Conservation (phyloP, 192 early-diverging fungal species). For the Rhizophagus clarus region DNA sequence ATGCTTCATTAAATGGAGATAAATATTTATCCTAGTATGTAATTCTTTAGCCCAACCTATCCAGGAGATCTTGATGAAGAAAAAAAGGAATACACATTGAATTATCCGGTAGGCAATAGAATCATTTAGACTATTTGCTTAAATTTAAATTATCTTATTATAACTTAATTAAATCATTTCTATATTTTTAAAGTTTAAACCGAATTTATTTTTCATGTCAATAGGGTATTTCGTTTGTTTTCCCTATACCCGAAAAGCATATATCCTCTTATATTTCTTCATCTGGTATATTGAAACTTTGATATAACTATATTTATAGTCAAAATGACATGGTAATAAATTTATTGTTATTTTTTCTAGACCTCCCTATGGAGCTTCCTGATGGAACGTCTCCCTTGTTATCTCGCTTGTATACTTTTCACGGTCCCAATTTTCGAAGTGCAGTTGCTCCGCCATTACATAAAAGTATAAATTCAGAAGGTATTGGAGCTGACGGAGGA, state of each 20-base stretch:
- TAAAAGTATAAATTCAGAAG: constrained; percentile 38
- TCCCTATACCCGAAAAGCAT: constrained; percentile 66
- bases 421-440: constrained; percentile 56
- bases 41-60: constrained; percentile 51
- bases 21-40: background rate
- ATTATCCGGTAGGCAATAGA: constrained; percentile 63
- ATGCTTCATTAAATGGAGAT: background rate
- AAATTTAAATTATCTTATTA: background rate
- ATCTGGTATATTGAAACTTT: constrained; percentile 38
- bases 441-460: constrained; percentile 44
- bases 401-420: constrained; percentile 60
- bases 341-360: constrained; percentile 31
- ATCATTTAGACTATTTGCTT: background rate
- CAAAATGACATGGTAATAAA: too few species aligned
- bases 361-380: constrained; percentile 70
- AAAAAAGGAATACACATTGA: constrained; percentile 60
- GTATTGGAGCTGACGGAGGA: constrained; percentile 40
- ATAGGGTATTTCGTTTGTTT: constrained; percentile 71
- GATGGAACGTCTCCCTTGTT: constrained; percentile 75
- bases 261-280: constrained; percentile 52
- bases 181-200: constrained; percentile 6
- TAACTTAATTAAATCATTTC: background rate
- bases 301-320: too few species aligned
- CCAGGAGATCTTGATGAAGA: constrained; percentile 61
- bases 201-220: background rate